A percentile compares a stretch with the other conserved stretches of the same genome.
These are phyloP conservation scores for Oropetium thomaeum DNA, from an alignment of 176 grass and related monocot genomes.

Conservation along the genomic window DNA sequence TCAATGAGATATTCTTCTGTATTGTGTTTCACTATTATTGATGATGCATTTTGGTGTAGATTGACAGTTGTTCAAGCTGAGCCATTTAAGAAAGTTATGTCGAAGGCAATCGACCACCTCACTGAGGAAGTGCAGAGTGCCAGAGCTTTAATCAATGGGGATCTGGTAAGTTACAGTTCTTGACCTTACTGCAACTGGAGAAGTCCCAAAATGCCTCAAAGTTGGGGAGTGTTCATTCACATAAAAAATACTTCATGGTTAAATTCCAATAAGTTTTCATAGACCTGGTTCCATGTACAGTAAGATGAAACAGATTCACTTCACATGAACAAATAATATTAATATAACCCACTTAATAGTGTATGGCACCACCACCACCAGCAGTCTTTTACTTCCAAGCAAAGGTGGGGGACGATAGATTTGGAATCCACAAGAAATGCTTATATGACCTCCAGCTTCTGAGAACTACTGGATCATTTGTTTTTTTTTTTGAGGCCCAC, in stretches of 20 bases:
- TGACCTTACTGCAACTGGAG: neutral
- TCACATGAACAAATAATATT: neutral
- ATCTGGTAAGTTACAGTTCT: slow-evolving; percentile 50
- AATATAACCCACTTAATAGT: neutral
- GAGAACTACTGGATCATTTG: neutral
- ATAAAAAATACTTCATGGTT: neutral
- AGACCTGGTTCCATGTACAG: neutral
- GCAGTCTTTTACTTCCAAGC: neutral
- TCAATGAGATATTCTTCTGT: slow-evolving; percentile 7
- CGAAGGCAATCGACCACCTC: slow-evolving; percentile 66
- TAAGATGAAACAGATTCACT: neutral
- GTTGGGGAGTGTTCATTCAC: neutral
- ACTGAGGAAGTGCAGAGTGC: slow-evolving; percentile 72
- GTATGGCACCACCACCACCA: neutral
- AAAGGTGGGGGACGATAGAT: neutral
- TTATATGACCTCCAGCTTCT: neutral
- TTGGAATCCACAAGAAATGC: neutral
- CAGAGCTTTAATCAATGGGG: slow-evolving; percentile 68
- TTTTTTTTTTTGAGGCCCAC: too few species aligned
- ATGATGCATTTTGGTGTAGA: slow-evolving; percentile 36
- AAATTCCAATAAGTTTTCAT: neutral
- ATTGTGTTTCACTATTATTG: slow-evolving; percentile 3
- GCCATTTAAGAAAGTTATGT: slow-evolving; percentile 66
- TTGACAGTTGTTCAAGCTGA: slow-evolving; percentile 59
- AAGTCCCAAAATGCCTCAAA: slow-evolving; percentile 6